A percentile compares a stretch with the other conserved stretches of the same genome.
Evolutionary conservation across 768 basidiomycete species (phyloP).

Genomic region (Paxillus ammoniavirescens): DNA sequence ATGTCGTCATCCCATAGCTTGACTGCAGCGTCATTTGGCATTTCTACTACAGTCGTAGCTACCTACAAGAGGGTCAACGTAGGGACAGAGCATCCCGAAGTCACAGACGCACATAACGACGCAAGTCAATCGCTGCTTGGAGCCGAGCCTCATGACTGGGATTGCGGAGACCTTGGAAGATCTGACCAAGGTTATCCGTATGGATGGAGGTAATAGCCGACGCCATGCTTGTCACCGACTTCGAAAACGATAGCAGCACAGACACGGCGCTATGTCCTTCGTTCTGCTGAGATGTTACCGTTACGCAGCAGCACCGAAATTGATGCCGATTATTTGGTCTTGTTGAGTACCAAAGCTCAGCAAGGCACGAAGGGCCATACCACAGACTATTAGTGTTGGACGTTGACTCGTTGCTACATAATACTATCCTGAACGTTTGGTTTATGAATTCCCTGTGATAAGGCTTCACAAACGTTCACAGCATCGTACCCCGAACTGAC

Average conservation of each 20-base stretch:
- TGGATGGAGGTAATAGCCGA: conserved; percentile 56
- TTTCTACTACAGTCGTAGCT: conserved; percentile 68
- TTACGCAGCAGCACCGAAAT: neutral
- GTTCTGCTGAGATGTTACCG: too few species aligned
- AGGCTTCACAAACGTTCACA: too few species aligned
- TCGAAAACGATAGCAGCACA: conserved; percentile 2
- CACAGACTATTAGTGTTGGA: too few species aligned
- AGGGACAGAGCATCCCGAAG: conserved; percentile 8
- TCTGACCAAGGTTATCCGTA: conserved; percentile 59
- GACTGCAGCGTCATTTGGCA: conserved; percentile 76
- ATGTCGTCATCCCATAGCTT: conserved; percentile 88
- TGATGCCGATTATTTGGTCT: conserved; percentile 27
- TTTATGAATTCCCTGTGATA: too few species aligned
- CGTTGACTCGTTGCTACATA: too few species aligned
- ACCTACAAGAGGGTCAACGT: conserved; percentile 47
- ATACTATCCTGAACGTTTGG: too few species aligned
- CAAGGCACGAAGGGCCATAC: too few species aligned
- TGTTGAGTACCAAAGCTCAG: conserved; percentile 25
- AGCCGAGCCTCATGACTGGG: conserved; percentile 62
- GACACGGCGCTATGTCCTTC: neutral
- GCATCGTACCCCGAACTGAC: too few species aligned
- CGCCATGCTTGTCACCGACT: conserved; percentile 49
- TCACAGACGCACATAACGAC: conserved; percentile 61
- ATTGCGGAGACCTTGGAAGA: conserved; percentile 66
- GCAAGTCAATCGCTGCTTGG: conserved; percentile 69